Evolutionary conservation across 257 asterid genomes (phyloP).

Genomic region (Prunella vulgaris): DNA sequence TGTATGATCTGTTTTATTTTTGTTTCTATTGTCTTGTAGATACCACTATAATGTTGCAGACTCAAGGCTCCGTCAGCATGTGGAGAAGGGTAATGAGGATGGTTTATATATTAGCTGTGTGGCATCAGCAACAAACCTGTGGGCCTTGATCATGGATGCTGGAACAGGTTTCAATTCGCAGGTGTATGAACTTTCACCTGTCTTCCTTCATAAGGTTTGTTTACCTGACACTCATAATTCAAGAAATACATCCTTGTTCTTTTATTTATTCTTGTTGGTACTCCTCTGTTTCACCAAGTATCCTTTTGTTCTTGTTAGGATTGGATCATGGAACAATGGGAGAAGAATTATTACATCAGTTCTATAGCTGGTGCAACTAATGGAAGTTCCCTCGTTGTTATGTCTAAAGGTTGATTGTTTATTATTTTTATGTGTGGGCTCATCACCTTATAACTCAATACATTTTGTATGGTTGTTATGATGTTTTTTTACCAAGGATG

Average conservation of each 20-base stretch:
- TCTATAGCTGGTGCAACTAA: conserved; percentile 95
- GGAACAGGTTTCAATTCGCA: conserved; percentile 86
- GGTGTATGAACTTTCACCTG: conserved; percentile 89
- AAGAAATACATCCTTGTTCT: background rate
- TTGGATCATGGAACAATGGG: conserved; percentile 99
- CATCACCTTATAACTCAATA: background rate
- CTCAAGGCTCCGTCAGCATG: conserved; percentile 74
- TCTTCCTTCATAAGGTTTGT: conserved; percentile 85
- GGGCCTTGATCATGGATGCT: conserved; percentile 99
- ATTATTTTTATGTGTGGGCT: background rate
- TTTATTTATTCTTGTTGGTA: background rate
- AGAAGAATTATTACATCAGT: conserved; percentile 89
- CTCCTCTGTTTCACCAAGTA: background rate
- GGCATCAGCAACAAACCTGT: conserved; percentile 84
- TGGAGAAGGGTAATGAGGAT: conserved; percentile 93
- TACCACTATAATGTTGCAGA: conserved; percentile 87
- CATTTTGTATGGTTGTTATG: background rate
- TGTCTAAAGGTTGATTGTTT: conserved; percentile 81
- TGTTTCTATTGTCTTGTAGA: conserved; percentile 31
- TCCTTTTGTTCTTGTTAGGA: conserved; percentile 45
- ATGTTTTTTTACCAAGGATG: background rate
- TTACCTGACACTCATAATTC: background rate
- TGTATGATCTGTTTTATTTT: background rate
- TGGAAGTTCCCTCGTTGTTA: conserved; percentile 54
- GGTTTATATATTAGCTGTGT: conserved; percentile 90